phyloP scores from a whole-genome alignment of 2,329 filamentous ascomycete species.

The Coniochaeta sp. region DNA sequence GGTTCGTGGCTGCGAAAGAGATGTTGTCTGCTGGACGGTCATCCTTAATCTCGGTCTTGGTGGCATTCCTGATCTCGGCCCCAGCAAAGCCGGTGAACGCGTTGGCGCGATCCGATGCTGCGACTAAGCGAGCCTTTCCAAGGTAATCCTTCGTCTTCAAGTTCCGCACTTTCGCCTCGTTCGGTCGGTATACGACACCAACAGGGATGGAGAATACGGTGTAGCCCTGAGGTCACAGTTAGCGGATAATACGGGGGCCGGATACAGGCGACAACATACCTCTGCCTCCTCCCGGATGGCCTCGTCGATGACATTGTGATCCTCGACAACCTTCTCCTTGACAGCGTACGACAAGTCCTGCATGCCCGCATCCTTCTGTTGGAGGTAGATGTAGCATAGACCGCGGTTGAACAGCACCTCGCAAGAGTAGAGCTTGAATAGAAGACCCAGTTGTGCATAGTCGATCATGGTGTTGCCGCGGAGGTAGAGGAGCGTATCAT shows the following conservation, averaged over 20 bases:
- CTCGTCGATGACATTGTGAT: slow-evolving; percentile 97
- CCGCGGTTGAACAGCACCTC: slow-evolving; percentile 97
- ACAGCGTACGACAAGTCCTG: slow-evolving; percentile 85
- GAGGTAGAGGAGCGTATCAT: slow-evolving; percentile 91
- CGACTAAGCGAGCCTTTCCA: slow-evolving; percentile 89
- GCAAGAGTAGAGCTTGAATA: slow-evolving; percentile 96
- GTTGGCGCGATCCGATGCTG: slow-evolving; percentile 74
- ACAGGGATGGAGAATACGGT: slow-evolving; percentile 98
- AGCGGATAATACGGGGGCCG: not conserved
- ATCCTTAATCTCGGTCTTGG: slow-evolving; percentile 55
- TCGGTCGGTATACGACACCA: slow-evolving; percentile 89
- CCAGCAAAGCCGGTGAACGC: slow-evolving; percentile 78
- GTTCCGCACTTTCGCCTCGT: slow-evolving; percentile 97
- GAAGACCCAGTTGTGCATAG: slow-evolving; percentile 89
- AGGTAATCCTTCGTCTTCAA: slow-evolving; percentile 97
- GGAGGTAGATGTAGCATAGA: slow-evolving; percentile 93
- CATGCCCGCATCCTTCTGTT: slow-evolving; percentile 84
- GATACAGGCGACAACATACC: slow-evolving; percentile 40
- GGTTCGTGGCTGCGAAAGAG: slow-evolving; percentile 86
- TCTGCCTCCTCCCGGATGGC: slow-evolving; percentile 90
- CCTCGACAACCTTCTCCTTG: slow-evolving; percentile 92
- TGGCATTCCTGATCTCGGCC: slow-evolving; percentile 68
- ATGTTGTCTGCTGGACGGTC: slow-evolving; percentile 78
- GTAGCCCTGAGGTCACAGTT: slow-evolving; percentile 59
- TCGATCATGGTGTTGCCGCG: slow-evolving; percentile 96